Base-by-base conservation (phyloP, 148 eudicot genomes). In the Chenopodium berlandieri region DNA sequence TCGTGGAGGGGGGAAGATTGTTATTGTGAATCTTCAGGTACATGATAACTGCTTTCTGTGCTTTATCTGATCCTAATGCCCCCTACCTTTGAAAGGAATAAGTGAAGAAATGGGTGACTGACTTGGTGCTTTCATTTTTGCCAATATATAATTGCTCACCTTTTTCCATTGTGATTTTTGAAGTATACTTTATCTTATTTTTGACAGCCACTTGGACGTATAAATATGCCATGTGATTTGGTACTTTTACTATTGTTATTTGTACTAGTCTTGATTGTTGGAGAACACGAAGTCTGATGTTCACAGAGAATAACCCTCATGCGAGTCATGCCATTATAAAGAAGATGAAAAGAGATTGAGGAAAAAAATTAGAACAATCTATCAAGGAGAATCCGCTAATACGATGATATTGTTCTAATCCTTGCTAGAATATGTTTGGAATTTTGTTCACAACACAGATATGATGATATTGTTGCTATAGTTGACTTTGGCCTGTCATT, bases 1-100 rank as follows among this genome's bases (percentile, higher is more conserved):
- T 19, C 89, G 85, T 73, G 92, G 92, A 66, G 95, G 99, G 34
- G 99, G 99, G 22, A 90, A 96, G 79, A 88, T 96, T 81, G 97
- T 90, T 77, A 96, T 96, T 60, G 98, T 96, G 82, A 96, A 96
- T 90, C 99, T 96, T 88, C 99, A 96, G 99, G 99, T 96, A 87
- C 66, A 77, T 44, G 23, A 23, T 23, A 23, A 23, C 23, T 23
- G 23, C 23, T 23, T 23, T 23, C 23, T 23, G 23, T 23, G 23
- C 23, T 23, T 23, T 23, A 60, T 78, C 25, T 34, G 11, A 63
- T 64, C 48, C n/a, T n/a, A 74, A 54, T 47, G 16, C 31, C 11
- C 30, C 62, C 30, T 14, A 12, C 20, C 47, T 4, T 30, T 62
- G 54, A 71, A 75, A 16, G 31, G 20, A 44, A 52, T 54, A 34